phyloP scores from a whole-genome alignment of 2,329 filamentous ascomycete genomes.

The Phoma sp. region DNA sequence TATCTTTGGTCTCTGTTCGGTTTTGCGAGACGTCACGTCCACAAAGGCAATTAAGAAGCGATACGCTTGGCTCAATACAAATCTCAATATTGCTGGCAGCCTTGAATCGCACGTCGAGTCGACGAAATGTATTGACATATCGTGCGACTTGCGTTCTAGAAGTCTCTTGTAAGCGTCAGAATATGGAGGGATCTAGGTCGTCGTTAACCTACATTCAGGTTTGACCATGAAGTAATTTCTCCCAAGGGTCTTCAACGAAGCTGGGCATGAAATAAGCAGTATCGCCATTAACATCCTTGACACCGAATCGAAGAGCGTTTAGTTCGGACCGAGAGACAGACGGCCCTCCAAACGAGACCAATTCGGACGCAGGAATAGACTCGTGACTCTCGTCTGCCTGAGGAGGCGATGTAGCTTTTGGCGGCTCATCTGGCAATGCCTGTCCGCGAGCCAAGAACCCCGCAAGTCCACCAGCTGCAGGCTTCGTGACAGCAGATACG shows the following conservation, averaged over 20 bases:
- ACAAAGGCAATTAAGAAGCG: too few species aligned
- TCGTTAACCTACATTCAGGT: conserved; percentile 6
- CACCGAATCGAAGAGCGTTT: conserved; percentile 47
- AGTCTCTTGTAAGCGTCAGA: too few species aligned
- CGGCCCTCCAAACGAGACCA: conserved; percentile 39
- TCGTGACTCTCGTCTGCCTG: neutral
- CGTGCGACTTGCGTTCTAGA: too few species aligned
- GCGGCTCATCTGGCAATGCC: conserved; percentile 28
- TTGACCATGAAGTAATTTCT: conserved; percentile 15
- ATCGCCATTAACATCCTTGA: conserved; percentile 63
- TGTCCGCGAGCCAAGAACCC: conserved; percentile 40
- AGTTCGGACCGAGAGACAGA: conserved; percentile 38
- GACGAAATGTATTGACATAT: too few species aligned
- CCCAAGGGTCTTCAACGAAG: conserved; percentile 78
- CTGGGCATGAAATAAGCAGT: conserved; percentile 71
- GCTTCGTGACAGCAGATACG: neutral
- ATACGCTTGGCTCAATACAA: too few species aligned
- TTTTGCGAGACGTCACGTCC: too few species aligned
- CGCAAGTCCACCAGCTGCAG: conserved; percentile 34
- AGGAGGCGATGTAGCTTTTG: neutral
- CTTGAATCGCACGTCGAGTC: too few species aligned
- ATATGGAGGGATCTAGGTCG: too few species aligned
- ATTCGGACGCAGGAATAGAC: conserved; percentile 16
- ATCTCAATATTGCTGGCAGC: too few species aligned
- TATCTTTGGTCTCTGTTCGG: too few species aligned